Percentiles rank a stretch among this genome's conserved stretches.
Conservation (phyloP, 2,329 filamentous ascomycete genomes). For the Bimuria novae-zelandiae region DNA sequence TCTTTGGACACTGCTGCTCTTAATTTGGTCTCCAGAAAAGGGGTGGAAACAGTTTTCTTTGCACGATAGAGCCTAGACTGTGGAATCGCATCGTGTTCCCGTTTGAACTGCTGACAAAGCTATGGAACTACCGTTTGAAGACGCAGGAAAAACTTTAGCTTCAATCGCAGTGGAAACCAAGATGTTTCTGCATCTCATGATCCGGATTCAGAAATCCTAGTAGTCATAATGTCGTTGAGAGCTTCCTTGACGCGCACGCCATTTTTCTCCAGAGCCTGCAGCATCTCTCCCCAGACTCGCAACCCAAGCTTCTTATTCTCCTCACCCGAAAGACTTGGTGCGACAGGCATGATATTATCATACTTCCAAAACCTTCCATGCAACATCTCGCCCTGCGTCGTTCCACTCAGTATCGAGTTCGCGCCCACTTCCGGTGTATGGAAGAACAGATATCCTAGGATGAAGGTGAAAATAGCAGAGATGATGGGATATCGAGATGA, state of each 20-base stretch:
- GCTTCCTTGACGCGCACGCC: slow-evolving; percentile 24
- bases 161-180: too few relatives aligned
- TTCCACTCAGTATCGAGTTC: slow-evolving; percentile 40
- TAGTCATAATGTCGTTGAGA: slow-evolving; percentile 9
- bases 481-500: slow-evolving; percentile 26
- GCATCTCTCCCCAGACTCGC: slow-evolving; percentile 42
- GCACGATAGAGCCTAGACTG: too few relatives aligned
- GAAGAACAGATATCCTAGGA: slow-evolving; percentile 28
- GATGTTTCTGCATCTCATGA: background rate
- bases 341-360: slow-evolving; percentile 37
- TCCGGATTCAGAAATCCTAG: background rate
- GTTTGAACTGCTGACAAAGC: too few relatives aligned
- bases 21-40: too few relatives aligned
- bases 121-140: too few relatives aligned
- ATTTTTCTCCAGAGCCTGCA: slow-evolving; percentile 36
- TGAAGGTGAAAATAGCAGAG: slow-evolving; percentile 11
- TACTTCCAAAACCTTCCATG: slow-evolving; percentile 45
- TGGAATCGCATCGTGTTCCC: too few relatives aligned
- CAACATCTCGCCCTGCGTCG: slow-evolving; percentile 36
- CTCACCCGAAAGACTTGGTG: slow-evolving; percentile 33
- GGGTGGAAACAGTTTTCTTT: too few relatives aligned
- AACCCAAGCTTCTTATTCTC: slow-evolving; percentile 36
- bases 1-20: too few relatives aligned
- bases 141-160: too few relatives aligned
- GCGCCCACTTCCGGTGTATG: slow-evolving; percentile 35